A percentile compares a stretch with the other conserved stretches of the same genome.
phyloP scores from a whole-genome alignment of 306 rosid species.

The Heteromeles arbutifolia region DNA sequence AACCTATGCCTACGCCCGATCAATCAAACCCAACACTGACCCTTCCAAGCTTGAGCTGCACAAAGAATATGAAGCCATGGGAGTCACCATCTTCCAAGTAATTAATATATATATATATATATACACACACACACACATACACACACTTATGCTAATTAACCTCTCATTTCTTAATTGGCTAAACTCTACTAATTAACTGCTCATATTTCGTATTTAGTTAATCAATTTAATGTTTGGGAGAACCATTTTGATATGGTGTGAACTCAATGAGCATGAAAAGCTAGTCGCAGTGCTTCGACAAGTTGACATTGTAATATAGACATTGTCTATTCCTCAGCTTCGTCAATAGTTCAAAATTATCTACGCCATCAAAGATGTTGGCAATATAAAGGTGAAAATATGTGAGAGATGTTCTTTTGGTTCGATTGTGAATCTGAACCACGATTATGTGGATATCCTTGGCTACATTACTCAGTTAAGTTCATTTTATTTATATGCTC shows the following conservation, averaged over 20 bases:
- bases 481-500: background rate
- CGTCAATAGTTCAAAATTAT: conserved; percentile 36
- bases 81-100: too few relatives aligned
- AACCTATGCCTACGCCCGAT: too few relatives aligned
- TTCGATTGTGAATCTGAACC: background rate
- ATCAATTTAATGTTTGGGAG: background rate
- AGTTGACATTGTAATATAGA: conserved; percentile 40
- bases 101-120: too few relatives aligned
- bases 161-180: too few relatives aligned
- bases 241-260: background rate
- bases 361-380: conserved; percentile 39
- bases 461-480: too few relatives aligned
- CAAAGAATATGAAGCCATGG: too few relatives aligned
- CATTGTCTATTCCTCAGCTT: conserved; percentile 36
- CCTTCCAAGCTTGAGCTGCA: too few relatives aligned
- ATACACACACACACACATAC: too few relatives aligned
- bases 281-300: conserved; percentile 23
- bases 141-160: too few relatives aligned
- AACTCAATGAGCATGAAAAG: conserved; percentile 34
- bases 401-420: background rate
- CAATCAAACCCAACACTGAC: too few relatives aligned
- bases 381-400: conserved; percentile 32
- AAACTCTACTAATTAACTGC: too few relatives aligned
- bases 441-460: background rate
- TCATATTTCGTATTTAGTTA: too few relatives aligned